These are phyloP conservation scores for Phytopythium delawarense DNA, from an alignment of 352 stramenopile species.

Conservation along the genomic window DNA sequence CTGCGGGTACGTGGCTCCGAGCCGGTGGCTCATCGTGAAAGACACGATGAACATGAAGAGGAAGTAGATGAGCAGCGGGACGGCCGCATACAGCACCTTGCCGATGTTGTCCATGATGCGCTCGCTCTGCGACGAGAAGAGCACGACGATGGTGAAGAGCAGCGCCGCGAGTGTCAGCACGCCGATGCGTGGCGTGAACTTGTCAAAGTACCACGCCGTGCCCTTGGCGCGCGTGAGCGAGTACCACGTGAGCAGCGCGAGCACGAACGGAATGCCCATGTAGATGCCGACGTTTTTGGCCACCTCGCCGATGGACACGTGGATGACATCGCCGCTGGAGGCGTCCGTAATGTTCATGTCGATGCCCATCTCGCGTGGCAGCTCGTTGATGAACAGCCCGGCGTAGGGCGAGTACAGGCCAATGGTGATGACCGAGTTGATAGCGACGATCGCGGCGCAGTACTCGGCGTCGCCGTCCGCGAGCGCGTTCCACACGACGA, in stretches of 20 bases:
- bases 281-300: constrained; percentile 58
- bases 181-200: constrained; percentile 40
- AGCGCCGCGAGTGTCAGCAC: constrained; percentile 46
- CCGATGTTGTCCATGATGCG: constrained; percentile 48
- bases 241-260: constrained; percentile 33
- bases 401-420: constrained; percentile 57
- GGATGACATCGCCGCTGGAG: constrained; percentile 24
- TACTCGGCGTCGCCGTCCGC: constrained; percentile 56
- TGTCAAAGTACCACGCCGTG: constrained; percentile 33
- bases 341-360: constrained; percentile 10
- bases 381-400: constrained; percentile 45
- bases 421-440: constrained; percentile 67
- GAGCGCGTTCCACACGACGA: constrained; percentile 68
- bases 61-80: constrained; percentile 60
- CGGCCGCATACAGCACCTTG: constrained; percentile 51
- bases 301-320: constrained; percentile 37
- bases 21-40: constrained; percentile 26
- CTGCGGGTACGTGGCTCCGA: constrained; percentile 40
- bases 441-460: constrained; percentile 56
- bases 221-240: constrained; percentile 31
- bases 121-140: constrained; percentile 60
- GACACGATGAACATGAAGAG: constrained; percentile 50
- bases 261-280: constrained; percentile 47
- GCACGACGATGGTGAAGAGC: constrained; percentile 61
- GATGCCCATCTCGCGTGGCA: constrained; percentile 36